phyloP scores from a whole-genome alignment of 108 stramenopile genomes.

The Poteriospumella lacustris region DNA sequence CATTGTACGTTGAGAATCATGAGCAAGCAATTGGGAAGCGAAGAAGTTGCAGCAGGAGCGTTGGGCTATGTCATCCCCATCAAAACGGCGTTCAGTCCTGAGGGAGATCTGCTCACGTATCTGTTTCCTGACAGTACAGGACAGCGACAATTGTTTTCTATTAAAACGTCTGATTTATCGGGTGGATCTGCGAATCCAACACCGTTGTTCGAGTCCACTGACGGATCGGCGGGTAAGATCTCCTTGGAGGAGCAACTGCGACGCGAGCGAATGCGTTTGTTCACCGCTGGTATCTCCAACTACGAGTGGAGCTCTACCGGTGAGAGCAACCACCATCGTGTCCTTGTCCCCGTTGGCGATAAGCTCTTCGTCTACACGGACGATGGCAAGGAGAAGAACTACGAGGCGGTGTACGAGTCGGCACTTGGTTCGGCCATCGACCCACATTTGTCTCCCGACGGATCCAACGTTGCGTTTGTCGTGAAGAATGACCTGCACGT shows the following conservation, averaged over 20 bases:
- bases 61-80: no score
- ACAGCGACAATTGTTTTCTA: no score
- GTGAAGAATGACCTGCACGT: slow-evolving; percentile 52
- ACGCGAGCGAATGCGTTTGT: slow-evolving; percentile 58
- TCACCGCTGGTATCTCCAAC: slow-evolving; percentile 56
- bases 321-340: slow-evolving; percentile 25
- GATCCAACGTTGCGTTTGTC: slow-evolving; percentile 57
- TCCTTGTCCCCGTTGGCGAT: slow-evolving; percentile 41
- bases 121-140: no score
- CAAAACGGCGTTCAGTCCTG: no score
- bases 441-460: slow-evolving; percentile 59
- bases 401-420: slow-evolving; percentile 42
- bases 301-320: slow-evolving; percentile 42
- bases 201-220: no score
- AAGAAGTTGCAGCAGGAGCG: no score
- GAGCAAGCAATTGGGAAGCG: no score
- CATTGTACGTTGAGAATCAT: no score
- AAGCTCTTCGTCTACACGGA: slow-evolving; percentile 45
- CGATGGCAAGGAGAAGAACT: neutral
- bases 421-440: slow-evolving; percentile 50
- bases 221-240: no score
- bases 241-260: slow-evolving; percentile 56
- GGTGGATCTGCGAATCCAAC: no score
- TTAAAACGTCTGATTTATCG: no score
- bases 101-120: no score